These are phyloP conservation scores for Oryza meridionalis DNA, from an alignment of 176 grass and related monocot genomes.

Conservation along the genomic window DNA sequence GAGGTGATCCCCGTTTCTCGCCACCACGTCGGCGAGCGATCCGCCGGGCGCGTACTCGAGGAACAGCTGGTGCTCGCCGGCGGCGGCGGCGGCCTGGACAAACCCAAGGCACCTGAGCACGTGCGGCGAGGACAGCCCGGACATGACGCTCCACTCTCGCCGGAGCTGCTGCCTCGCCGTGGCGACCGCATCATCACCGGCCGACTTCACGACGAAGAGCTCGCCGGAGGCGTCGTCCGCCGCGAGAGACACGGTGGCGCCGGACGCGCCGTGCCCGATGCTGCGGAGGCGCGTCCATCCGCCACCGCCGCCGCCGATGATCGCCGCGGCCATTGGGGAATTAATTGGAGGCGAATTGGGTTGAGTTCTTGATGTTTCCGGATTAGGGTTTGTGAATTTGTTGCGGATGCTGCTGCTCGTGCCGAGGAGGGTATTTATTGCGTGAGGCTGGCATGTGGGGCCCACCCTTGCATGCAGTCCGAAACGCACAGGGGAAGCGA, in stretches of 20 bases:
- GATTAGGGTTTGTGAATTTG: neutral
- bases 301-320: neutral
- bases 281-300: conserved; percentile 37
- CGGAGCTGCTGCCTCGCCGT: conserved; percentile 8
- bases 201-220: conserved; percentile 50
- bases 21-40: conserved; percentile 56
- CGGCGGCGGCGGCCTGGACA: neutral
- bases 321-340: neutral
- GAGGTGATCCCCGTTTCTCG: conserved; percentile 37
- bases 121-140: conserved; percentile 34
- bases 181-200: neutral
- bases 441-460: neutral
- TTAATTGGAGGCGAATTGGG: neutral
- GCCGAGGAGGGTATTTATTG: neutral
- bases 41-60: conserved; percentile 62
- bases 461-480: neutral
- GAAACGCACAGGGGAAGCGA: neutral
- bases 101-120: conserved; percentile 49
- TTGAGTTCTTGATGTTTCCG: neutral
- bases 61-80: neutral
- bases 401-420: neutral
- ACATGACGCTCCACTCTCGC: conserved; percentile 51
- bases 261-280: conserved; percentile 38
- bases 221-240: conserved; percentile 4
- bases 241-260: conserved; percentile 44